Evolutionary conservation across 129 eudicot species (phyloP), one percentile per base, ranked within the genome.

Genomic region (Centrapalus pauciflorus): DNA sequence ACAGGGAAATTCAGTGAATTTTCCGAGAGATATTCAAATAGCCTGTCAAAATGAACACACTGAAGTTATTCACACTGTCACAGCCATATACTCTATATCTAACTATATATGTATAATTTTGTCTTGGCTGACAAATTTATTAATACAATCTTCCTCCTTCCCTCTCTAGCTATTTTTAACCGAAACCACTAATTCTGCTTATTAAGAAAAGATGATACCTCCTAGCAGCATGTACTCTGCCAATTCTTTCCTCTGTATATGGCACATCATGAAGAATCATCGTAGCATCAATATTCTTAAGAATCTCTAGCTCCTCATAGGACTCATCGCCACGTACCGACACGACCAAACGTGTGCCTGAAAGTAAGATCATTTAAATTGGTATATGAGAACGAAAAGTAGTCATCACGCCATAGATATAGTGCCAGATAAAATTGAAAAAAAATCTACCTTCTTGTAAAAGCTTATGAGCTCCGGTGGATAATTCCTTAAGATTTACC

Each of bases 211-310:
- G 30, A n/a, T 33, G 43, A 71, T 85, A 90, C 97, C 97, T 89
- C 66, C 99, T 82, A 34, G 96, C 96, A 57, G 99, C 84, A 59
- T 93, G 99, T 41, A 93, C 96, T 80, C 99, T 78, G 76, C 99
- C 87, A 41, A 81, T 79, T 71, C 89, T 86, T 67, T 86, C 96
- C 38, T 93, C 99, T 8, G 90, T 29, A 56, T 69, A 68, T 1
- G 96, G 95, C 17, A 93, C 61, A 33, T 89, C 78, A 78, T 93
- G 99, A 74, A 93, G 88, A 76, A 93, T 48, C 96, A 89, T 93
- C 1, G 81, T 86, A 23, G 90, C 95, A 80, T 93, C 95, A 19
- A 61, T 51, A 27, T 64, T 73, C 74, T 93, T 93, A 40, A 93
- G 79, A 40, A 77, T 65, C 27, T 84, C 95, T 60, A 93, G 84